These are phyloP conservation scores for Ceratorhiza oryzae-sativae DNA, from an alignment of 1,284 basidiomycete genomes.

Conservation along the genomic window DNA sequence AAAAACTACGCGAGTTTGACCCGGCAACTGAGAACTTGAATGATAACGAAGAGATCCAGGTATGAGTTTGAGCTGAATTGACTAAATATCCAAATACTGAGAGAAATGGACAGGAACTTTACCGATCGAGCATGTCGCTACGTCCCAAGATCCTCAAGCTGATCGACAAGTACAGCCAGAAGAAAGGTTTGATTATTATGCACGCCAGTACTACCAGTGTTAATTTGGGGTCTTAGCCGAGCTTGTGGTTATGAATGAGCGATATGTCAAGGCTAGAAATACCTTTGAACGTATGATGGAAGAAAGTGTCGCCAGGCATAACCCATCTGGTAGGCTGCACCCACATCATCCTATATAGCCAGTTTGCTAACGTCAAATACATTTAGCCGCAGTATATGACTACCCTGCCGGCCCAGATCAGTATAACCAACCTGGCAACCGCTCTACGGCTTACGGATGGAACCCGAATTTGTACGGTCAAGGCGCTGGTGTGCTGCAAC, in stretches of 20 bases:
- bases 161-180: slow-evolving; percentile 98
- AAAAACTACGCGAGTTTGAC: slow-evolving; percentile 80
- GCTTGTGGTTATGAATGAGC: slow-evolving; percentile 88
- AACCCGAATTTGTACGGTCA: slow-evolving; percentile 56
- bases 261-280: slow-evolving; percentile 79
- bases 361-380: slow-evolving; percentile 12
- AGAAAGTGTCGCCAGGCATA: slow-evolving; percentile 79
- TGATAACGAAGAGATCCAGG: slow-evolving; percentile 94
- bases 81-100: neutral
- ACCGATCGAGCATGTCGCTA: slow-evolving; percentile 86
- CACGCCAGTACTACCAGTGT: neutral
- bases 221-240: slow-evolving; percentile 64
- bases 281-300: slow-evolving; percentile 94
- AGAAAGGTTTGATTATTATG: slow-evolving; percentile 64
- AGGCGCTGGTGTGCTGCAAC: slow-evolving; percentile 48
- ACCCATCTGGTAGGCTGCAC: slow-evolving; percentile 57
- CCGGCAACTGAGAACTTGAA: slow-evolving; percentile 84
- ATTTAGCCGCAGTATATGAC: slow-evolving; percentile 42
- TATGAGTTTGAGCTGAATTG: slow-evolving; percentile 46
- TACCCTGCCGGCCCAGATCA: slow-evolving; percentile 44
- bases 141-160: slow-evolving; percentile 95
- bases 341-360: slow-evolving; percentile 26
- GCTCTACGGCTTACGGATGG: slow-evolving; percentile 52
- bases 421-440: slow-evolving; percentile 48
- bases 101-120: slow-evolving; percentile 73